Conservation (phyloP, 78 protist genomes). For the Corallochytrium limacisporum region DNA sequence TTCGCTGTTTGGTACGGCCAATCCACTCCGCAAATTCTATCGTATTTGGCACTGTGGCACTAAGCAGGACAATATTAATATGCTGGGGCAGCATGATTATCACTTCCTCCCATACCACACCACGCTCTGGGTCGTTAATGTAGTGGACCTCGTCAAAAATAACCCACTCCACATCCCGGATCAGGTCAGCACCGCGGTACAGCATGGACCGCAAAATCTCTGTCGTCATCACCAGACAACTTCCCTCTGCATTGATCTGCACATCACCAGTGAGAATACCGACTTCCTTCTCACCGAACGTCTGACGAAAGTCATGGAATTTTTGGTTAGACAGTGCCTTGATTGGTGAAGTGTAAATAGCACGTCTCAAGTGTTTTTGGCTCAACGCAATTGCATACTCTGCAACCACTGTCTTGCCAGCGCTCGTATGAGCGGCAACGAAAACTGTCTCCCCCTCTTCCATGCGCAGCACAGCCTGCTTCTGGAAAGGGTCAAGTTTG, state of each 20-base stretch:
- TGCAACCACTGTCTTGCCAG: slow-evolving; percentile 94
- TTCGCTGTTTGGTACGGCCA: slow-evolving; percentile 49
- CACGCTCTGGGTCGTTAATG: slow-evolving; percentile 53
- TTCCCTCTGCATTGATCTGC: slow-evolving; percentile 65
- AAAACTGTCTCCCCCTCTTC: slow-evolving; percentile 73
- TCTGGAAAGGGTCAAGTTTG: slow-evolving; percentile 84
- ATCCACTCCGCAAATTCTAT: slow-evolving; percentile 88
- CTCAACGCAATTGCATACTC: slow-evolving; percentile 86
- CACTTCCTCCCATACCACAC: slow-evolving; percentile 94
- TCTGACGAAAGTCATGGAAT: slow-evolving; percentile 5
- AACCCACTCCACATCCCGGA: slow-evolving; percentile 80
- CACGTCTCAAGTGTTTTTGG: slow-evolving; percentile 27
- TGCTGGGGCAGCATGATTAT: slow-evolving; percentile 76
- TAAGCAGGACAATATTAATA: slow-evolving; percentile 64
- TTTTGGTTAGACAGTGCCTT: slow-evolving; percentile 91
- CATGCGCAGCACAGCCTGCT: slow-evolving; percentile 62
- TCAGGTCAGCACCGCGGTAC: slow-evolving; percentile 74
- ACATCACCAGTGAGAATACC: slow-evolving; percentile 84
- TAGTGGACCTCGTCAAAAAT: slow-evolving; percentile 86
- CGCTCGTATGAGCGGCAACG: slow-evolving; percentile 93
- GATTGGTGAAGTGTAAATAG: slow-evolving; percentile 91
- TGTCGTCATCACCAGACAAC: slow-evolving; percentile 91
- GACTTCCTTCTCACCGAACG: slow-evolving; percentile 76
- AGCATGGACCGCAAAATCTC: slow-evolving; percentile 79
- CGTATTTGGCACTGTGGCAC: slow-evolving; percentile 89